A percentile compares a stretch with the other conserved stretches of the same genome.
phyloP scores from a whole-genome alignment of 768 basidiomycete genomes.

The Xerocomellus amylosporus region DNA sequence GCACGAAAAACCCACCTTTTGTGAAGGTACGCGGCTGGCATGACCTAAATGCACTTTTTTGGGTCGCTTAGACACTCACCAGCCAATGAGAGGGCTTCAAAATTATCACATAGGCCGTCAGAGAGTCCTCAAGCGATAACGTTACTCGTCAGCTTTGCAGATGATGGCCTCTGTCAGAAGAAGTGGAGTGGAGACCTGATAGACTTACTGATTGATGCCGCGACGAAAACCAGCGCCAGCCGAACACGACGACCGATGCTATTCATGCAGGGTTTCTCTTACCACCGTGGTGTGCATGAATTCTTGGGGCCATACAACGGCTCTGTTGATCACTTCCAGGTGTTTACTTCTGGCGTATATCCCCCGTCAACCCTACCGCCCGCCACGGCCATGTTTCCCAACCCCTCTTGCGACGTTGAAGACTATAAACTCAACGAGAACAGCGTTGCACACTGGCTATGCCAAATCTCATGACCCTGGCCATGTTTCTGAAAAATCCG shows the following conservation, averaged over 20 bases:
- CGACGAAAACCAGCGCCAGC: slow-evolving; percentile 24
- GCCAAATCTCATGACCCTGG: slow-evolving; percentile 17
- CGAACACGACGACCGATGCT: neutral
- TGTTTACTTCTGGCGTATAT: slow-evolving; percentile 62
- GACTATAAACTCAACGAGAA: slow-evolving; percentile 61
- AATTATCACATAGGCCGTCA: too few species aligned
- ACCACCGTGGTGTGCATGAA: slow-evolving; percentile 12
- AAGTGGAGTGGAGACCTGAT: too few species aligned
- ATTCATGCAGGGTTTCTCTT: slow-evolving; percentile 4
- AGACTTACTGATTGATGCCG: slow-evolving; percentile 6
- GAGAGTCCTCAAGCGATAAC: too few species aligned
- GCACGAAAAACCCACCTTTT: too few species aligned
- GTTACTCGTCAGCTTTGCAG: too few species aligned
- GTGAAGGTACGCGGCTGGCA: too few species aligned
- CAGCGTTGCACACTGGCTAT: slow-evolving; percentile 50
- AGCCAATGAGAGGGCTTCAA: too few species aligned
- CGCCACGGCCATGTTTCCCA: slow-evolving; percentile 69
- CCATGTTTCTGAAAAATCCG: slow-evolving; percentile 27
- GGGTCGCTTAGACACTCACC: too few species aligned
- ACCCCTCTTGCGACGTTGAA: slow-evolving; percentile 73
- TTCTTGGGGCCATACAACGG: slow-evolving; percentile 35
- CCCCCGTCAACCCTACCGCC: slow-evolving; percentile 46
- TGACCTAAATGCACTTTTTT: too few species aligned
- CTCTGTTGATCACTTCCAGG: slow-evolving; percentile 57
- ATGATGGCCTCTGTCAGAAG: too few species aligned